Percentiles rank a stretch among this genome's conserved stretches.
Evolutionary conservation across 768 basidiomycete species (phyloP).

Genomic region (Sarcodon sp.): DNA sequence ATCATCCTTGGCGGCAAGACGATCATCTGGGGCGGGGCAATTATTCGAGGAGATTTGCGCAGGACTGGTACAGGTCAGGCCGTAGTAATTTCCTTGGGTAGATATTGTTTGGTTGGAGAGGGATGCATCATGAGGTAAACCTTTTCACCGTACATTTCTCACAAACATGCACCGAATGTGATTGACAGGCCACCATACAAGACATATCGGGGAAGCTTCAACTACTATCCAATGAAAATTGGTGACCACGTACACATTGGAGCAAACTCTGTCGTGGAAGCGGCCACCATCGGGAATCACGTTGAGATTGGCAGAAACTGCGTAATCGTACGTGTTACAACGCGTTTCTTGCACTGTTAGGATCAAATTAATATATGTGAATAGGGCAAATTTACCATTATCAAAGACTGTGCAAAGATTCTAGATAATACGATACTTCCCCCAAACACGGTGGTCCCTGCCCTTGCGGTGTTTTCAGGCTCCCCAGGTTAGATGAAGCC

Average conservation of each 20-base stretch:
- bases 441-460: constrained; percentile 87
- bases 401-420: constrained; percentile 89
- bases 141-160: background rate
- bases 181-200: constrained; percentile 66
- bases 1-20: constrained; percentile 97
- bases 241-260: constrained; percentile 95
- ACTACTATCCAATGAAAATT: constrained; percentile 97
- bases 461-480: constrained; percentile 73
- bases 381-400: constrained; percentile 92
- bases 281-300: constrained; percentile 86
- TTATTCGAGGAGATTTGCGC: constrained; percentile 88
- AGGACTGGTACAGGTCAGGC: constrained; percentile 85
- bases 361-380: background rate
- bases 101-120: constrained; percentile 88
- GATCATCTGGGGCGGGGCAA: constrained; percentile 81
- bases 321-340: constrained; percentile 56
- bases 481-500: constrained; percentile 58
- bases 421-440: constrained; percentile 85
- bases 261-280: constrained; percentile 80
- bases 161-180: background rate
- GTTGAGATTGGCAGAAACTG: constrained; percentile 95
- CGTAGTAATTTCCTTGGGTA: constrained; percentile 85
- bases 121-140: constrained; percentile 75
- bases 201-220: constrained; percentile 83
- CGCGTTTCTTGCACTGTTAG: background rate